Evolutionary conservation across 2,329 filamentous ascomycete species (phyloP).

Genomic region (Cladorrhinum sp.): DNA sequence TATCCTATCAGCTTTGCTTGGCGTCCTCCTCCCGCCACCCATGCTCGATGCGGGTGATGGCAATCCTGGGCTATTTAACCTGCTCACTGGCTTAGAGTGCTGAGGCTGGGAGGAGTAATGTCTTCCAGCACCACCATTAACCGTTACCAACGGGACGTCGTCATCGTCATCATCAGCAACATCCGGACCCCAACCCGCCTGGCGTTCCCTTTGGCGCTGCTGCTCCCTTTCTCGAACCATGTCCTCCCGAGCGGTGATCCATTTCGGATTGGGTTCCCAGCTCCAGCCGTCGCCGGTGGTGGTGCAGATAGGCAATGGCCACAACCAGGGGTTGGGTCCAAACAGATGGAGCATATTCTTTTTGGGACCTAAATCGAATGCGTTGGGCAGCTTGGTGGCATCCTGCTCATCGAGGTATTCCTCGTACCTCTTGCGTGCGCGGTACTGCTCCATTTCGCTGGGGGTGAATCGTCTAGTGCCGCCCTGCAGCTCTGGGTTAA

Average conservation of each 20-base stretch:
- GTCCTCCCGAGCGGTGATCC: conserved; percentile 67
- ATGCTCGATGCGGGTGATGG: not conserved
- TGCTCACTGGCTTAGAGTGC: conserved; percentile 8
- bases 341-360: conserved; percentile 80
- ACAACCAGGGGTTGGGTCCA: conserved; percentile 67
- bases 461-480: conserved; percentile 49
- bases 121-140: conserved; percentile 30
- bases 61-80: not conserved
- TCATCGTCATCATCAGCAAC: conserved; percentile 29
- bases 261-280: conserved; percentile 83
- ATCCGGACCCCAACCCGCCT: conserved; percentile 62
- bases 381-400: conserved; percentile 81
- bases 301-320: conserved; percentile 77
- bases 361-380: conserved; percentile 84
- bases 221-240: conserved; percentile 56
- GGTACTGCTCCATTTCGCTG: conserved; percentile 53
- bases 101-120: conserved; percentile 31
- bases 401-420: conserved; percentile 88
- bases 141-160: conserved; percentile 11
- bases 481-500: conserved; percentile 26
- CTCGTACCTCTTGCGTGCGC: conserved; percentile 54
- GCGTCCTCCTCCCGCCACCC: conserved; percentile 35
- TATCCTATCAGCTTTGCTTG: conserved; percentile 57
- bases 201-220: conserved; percentile 61
- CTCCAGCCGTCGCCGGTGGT: conserved; percentile 90